Evolutionary conservation across 2,329 filamentous ascomycete species (phyloP), one percentile per base, ranked within the genome.

Genomic region (Beauveria scarabaeidicola): DNA sequence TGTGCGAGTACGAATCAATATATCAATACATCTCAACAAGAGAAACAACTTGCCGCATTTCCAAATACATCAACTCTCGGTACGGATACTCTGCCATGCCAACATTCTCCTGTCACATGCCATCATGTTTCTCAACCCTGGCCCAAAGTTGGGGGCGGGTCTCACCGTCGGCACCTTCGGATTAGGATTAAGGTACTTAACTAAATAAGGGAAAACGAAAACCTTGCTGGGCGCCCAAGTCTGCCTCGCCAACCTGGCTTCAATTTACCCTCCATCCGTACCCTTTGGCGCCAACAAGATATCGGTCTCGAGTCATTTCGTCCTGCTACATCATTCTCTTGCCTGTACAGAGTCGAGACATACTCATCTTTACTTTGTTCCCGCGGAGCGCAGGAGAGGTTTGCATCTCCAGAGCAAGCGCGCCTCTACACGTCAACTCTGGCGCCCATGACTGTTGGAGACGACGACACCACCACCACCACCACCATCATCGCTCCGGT

Each of bases 141-240:
- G 50, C 29, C 25, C 11, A 40, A 52, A 40, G 50, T 32, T 41
- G 50, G 50, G 50, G 32, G 52, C 52, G 52, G 52, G 52, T 53
- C 52, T 53, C 23, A 53, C 52, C n/a, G n/a, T n/a, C n/a, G 52
- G 52, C 43, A 53, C 52, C 38, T 53, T 53, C 52, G 52, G 46
- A n/a, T n/a, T n/a, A n/a, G n/a, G n/a, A n/a, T n/a, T n/a, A n/a
- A n/a, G n/a, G n/a, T n/a, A n/a, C n/a, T n/a, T n/a, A n/a, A n/a
- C n/a, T n/a, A n/a, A n/a, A n/a, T n/a, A n/a, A n/a, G n/a, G n/a
- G n/a, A n/a, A n/a, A n/a, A n/a, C n/a, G n/a, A 56, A 56, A 56
- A 56, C 29, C 43, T 56, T 48, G 29, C 29, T 5, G 9, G 32
- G 11, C 32, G 32, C 32, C 40, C 15, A 54, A 46, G 41, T 15